Evolutionary conservation across 805 yeast species (phyloP).

Genomic region (Myxozyma mucilagina): DNA sequence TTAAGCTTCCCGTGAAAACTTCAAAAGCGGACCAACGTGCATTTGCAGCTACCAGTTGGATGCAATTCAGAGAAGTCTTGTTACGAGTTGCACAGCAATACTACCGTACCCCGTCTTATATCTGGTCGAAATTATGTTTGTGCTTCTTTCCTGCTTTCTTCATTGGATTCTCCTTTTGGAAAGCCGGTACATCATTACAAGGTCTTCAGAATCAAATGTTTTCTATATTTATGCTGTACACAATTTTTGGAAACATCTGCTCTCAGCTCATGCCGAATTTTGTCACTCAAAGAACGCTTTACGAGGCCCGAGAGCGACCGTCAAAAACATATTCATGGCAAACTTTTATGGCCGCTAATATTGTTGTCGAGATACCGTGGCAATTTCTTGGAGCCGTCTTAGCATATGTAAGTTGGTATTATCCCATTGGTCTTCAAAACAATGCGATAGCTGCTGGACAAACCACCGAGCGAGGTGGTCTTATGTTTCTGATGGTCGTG

Average conservation of each 20-base stretch:
- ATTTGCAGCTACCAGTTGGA: slow-evolving; percentile 49
- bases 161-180: slow-evolving; percentile 69
- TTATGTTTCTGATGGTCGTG: slow-evolving; percentile 37
- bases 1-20: slow-evolving; percentile 2
- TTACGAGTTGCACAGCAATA: slow-evolving; percentile 57
- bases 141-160: slow-evolving; percentile 55
- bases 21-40: slow-evolving; percentile 43
- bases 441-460: slow-evolving; percentile 54
- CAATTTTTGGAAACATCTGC: slow-evolving; percentile 55
- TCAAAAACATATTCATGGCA: slow-evolving; percentile 69
- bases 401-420: slow-evolving; percentile 57
- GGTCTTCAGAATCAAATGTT: slow-evolving; percentile 84
- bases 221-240: slow-evolving; percentile 66
- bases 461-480: slow-evolving; percentile 51
- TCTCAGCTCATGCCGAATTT: slow-evolving; percentile 66
- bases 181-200: slow-evolving; percentile 59
- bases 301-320: slow-evolving; percentile 73
- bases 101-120: slow-evolving; percentile 63
- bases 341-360: slow-evolving; percentile 61
- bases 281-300: slow-evolving; percentile 61
- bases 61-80: slow-evolving; percentile 49
- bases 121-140: slow-evolving; percentile 57
- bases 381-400: slow-evolving; percentile 59
- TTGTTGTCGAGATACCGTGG: slow-evolving; percentile 68
- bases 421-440: slow-evolving; percentile 52